phyloP scores from a whole-genome alignment of 495 filamentous ascomycete genomes.

The Apiosordaria backusii region DNA sequence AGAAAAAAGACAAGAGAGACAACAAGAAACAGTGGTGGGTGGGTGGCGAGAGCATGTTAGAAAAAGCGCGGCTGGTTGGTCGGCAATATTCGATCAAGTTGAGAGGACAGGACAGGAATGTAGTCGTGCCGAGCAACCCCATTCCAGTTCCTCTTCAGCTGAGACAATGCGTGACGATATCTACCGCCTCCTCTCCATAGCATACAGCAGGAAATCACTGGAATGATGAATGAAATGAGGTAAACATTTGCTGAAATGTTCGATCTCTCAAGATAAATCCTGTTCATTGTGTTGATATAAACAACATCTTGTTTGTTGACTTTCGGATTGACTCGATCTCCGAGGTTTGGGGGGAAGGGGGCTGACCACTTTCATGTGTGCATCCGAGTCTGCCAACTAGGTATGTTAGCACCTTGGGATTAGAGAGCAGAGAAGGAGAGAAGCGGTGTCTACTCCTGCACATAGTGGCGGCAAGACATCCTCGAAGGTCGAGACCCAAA shows the following conservation, averaged over 20 bases:
- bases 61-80: not conserved
- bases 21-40: not conserved
- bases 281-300: not conserved
- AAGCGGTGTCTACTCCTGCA: not conserved
- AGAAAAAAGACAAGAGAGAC: slow-evolving; percentile 1
- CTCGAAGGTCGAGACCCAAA: too few species aligned
- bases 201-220: not conserved
- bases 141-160: not conserved
- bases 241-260: not conserved
- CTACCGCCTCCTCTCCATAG: too few species aligned
- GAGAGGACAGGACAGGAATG: not conserved
- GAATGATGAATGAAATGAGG: not conserved
- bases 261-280: not conserved
- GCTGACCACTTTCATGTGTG: not conserved
- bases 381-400: not conserved
- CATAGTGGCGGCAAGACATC: too few species aligned
- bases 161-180: not conserved
- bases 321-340: not conserved
- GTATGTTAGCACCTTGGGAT: not conserved
- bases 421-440: not conserved
- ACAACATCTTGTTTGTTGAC: not conserved
- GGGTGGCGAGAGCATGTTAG: not conserved
- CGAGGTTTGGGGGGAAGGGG: not conserved
- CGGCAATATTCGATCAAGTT: not conserved
- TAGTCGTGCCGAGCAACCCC: slow-evolving; percentile 8